Evolutionary conservation across 2,329 filamentous ascomycete species (phyloP), one percentile per base, ranked within the genome.

Genomic region (Pseudocercospora fuligena): DNA sequence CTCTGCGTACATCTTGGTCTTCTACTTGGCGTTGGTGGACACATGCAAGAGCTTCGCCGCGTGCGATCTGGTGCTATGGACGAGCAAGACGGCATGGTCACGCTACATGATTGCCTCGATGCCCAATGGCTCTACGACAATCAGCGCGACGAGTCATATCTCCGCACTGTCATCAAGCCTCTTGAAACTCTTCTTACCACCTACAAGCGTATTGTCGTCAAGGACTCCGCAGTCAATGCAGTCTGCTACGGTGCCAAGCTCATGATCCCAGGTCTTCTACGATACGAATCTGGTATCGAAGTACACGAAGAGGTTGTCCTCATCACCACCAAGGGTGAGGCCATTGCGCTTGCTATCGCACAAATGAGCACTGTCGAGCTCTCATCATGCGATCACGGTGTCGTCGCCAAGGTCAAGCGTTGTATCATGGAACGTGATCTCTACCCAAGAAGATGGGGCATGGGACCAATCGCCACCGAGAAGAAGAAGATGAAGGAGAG

Each of bases 401-500:
- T 97, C 66, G 94, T 98, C 66, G 95, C 95, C 75, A 98, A 97
- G 87, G 93, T 99, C 80, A 99, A 99, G 90, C 91, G 95, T 76
- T 97, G 94, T 82, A 99, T 99, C 82, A 99, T 99, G 95, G 95
- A 99, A 87, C 92, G 95, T 76, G 95, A 98, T 80, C 87, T 98
- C 66, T 99, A 99, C 87, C 95, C 95, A 70, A 88, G 93, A 80
- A 87, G 94, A 85, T 99, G 95, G 95, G 95, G 95, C 73, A 88
- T 98, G 78, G 95, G 95, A 69, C 94, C 95, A 61, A 90, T 94
- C 67, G 95, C 95, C 59, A 83, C 91, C 58, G 93, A 98, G 87
- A 99, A 99, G 90, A 99, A 99, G 91, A 97, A 98, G 89, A 89
- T 99, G 86, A 98, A 98, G 89, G 92, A 94, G 61, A 92, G 93